phyloP scores from a whole-genome alignment of 768 basidiomycete genomes.

The Lyophyllum decastes region DNA sequence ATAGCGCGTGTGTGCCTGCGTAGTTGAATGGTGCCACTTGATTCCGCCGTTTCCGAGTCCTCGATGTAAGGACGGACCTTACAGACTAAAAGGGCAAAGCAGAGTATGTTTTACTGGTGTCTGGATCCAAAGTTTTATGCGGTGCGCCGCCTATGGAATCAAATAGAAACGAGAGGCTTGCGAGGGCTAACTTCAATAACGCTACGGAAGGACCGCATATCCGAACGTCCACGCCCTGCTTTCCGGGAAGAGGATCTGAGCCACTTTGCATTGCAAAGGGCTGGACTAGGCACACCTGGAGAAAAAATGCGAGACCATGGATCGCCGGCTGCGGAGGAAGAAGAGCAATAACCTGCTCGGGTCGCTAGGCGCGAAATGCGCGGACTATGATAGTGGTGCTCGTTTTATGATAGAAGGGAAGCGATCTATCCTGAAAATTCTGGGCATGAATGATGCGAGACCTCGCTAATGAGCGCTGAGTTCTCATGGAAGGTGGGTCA shows the following conservation, averaged over 20 bases:
- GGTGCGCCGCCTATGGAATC: neutral
- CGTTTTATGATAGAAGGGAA: neutral
- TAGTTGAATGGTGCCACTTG: neutral
- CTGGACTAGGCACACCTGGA: neutral
- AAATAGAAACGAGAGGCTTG: neutral
- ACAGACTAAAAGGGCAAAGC: no score
- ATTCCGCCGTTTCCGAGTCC: neutral
- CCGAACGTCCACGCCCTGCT: neutral
- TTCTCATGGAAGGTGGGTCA: neutral
- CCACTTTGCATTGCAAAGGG: neutral
- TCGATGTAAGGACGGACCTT: neutral
- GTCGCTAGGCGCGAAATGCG: neutral
- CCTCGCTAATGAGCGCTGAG: neutral
- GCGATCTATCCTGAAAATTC: neutral
- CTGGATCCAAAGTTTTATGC: neutral
- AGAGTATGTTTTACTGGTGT: neutral
- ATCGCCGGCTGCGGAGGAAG: neutral
- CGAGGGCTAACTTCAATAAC: neutral
- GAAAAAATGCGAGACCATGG: neutral
- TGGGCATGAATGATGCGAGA: neutral
- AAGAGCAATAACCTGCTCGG: neutral
- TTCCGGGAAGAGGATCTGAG: neutral
- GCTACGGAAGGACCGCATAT: neutral
- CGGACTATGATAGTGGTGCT: neutral
- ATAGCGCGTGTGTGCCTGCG: no score